phyloP scores from a whole-genome alignment of 495 filamentous ascomycete species.

The Podospora comata region DNA sequence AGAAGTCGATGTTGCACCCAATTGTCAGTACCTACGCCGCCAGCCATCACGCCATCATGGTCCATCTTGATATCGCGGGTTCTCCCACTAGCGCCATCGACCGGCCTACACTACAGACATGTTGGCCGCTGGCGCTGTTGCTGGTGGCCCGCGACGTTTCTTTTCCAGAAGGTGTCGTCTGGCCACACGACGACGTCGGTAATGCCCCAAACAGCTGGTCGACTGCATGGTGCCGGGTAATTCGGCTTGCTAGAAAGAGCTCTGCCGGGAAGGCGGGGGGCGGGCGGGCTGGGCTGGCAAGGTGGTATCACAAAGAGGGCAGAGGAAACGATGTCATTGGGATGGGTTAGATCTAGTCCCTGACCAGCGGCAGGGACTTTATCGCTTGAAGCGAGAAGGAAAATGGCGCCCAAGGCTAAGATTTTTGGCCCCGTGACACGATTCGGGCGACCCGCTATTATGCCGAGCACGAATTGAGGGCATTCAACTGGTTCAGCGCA shows the following conservation, averaged over 20 bases:
- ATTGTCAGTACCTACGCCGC: background rate
- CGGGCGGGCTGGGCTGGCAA: background rate
- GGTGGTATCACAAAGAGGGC: conserved; percentile 5
- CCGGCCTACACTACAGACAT: background rate
- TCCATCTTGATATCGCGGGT: conserved; percentile 3
- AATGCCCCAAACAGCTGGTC: background rate
- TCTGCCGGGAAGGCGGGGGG: conserved; percentile 23
- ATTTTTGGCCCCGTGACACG: conserved; percentile 32
- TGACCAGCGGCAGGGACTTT: conserved; percentile 16
- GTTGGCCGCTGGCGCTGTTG: conserved; percentile 1
- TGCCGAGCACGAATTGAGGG: conserved; percentile 16
- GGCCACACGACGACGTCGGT: background rate
- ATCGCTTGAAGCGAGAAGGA: conserved; percentile 17
- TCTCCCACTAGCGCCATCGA: conserved; percentile 2
- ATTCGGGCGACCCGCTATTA: conserved; percentile 17
- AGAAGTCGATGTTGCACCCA: conserved; percentile 2
- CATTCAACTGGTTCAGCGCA: conserved; percentile 11
- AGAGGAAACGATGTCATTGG: background rate
- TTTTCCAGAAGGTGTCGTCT: conserved; percentile 8
- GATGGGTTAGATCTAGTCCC: conserved; percentile 13
- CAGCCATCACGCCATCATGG: conserved; percentile 16
- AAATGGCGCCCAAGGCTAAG: conserved; percentile 18
- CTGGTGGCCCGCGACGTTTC: conserved; percentile 1
- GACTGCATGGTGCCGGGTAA: conserved; percentile 3
- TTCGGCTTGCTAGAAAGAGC: conserved; percentile 31